phyloP scores from a whole-genome alignment of 495 filamentous ascomycete species.

The Talaromyces adpressus region DNA sequence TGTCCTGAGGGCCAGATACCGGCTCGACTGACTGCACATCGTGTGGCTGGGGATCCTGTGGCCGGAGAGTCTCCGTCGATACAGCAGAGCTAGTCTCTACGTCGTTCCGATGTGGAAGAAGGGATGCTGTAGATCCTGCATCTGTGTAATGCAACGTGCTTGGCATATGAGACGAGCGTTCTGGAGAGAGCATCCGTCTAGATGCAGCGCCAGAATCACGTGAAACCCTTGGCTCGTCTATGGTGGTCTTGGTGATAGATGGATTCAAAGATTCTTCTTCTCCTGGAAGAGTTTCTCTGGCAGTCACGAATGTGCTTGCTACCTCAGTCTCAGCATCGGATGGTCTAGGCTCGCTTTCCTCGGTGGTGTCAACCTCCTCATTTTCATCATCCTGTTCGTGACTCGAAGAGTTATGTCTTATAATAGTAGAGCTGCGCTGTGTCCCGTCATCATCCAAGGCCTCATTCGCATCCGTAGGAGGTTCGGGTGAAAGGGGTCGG shows the following conservation, averaged over 20 bases:
- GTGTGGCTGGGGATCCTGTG: conserved; percentile 30
- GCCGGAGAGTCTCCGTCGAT: conserved; percentile 20
- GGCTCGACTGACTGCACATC: conserved; percentile 10
- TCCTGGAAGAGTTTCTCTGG: conserved; percentile 16
- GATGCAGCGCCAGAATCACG: background rate
- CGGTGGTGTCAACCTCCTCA: background rate
- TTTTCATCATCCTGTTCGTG: background rate
- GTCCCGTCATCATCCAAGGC: background rate
- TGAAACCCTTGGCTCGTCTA: background rate
- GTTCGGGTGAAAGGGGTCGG: background rate
- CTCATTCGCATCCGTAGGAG: conserved; percentile 8
- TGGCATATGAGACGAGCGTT: background rate
- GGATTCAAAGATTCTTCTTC: background rate
- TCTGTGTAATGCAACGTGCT: conserved; percentile 18
- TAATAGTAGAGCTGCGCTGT: background rate
- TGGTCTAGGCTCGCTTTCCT: background rate
- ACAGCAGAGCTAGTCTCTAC: conserved; percentile 19
- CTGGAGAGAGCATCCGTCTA: background rate
- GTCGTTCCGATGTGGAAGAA: conserved; percentile 19
- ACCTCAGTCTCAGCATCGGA: conserved; percentile 4
- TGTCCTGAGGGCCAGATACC: background rate
- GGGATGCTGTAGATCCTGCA: conserved; percentile 29
- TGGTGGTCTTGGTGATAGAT: background rate
- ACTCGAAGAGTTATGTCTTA: background rate
- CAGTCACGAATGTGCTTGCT: conserved; percentile 27